Evolutionary conservation across 1,284 basidiomycete genomes (phyloP), one percentile per base, ranked within the genome.

Genomic region (Jaminaea rosea): DNA sequence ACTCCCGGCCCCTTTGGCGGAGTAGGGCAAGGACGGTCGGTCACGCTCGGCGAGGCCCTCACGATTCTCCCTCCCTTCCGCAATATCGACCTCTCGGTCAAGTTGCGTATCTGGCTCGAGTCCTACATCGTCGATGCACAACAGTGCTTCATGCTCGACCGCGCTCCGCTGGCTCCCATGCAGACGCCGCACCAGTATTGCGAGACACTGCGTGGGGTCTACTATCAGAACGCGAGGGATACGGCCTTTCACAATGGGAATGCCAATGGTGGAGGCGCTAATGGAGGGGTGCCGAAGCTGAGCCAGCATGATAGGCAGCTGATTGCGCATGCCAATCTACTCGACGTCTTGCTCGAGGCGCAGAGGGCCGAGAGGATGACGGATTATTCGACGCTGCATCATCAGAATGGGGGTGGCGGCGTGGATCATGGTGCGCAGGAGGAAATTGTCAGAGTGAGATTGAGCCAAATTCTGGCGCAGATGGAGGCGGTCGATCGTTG

Each of bases 101-200:
- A 65, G 27, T 44, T 65, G 4, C 54, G 67, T 23, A 64, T 69
- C 47, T 67, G 65, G 62, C 55, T 69, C 27, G 65, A 60, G 59
- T 62, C 63, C 19, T 69, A 65, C 49, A 45, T 55, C 32, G 58
- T 65, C 5, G 67, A 69, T 52, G 63, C 59, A 10, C 63, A 65
- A 27, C 65, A 67, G 37, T 56, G 59, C n/a, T 58, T 63, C 44
- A 60, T 69, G 47, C 50, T 60, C 27, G 58, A 67, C 41, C 51
- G 57, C 41, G 58, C 60, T 1, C 57, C 53, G 31, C 34, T 66
- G 26, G 57, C 60, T 19, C 62, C 66, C 3, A 57, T 51, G 7
- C 50, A 49, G 44, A 46, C 51, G 9, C 64, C 66, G 11, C 19
- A 23, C 7, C 19, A 17, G 6, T 21, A 21, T 42, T 42, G 39